phyloP scores from a whole-genome alignment of 441 rosid genomes.

The Brassica balearica region DNA sequence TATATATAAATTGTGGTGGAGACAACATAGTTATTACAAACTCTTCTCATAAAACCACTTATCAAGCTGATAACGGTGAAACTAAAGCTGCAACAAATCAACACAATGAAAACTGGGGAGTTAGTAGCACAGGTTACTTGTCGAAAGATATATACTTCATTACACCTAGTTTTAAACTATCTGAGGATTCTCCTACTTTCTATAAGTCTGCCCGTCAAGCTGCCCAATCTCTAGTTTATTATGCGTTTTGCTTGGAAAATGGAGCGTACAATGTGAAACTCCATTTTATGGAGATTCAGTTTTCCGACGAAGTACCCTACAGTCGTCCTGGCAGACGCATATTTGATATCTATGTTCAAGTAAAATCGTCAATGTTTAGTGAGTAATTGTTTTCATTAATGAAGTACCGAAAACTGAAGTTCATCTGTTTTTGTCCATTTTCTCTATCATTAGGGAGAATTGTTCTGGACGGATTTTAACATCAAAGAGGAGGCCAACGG shows the following conservation, averaged over 20 bases:
- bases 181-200: constrained; percentile 7
- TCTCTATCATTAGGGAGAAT: constrained; percentile 44
- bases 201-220: constrained; percentile 56
- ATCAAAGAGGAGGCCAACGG: constrained; percentile 52
- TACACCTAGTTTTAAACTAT: constrained; percentile 49
- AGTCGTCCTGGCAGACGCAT: constrained; percentile 51
- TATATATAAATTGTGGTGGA: constrained; percentile 73
- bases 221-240: constrained; percentile 61
- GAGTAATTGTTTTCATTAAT: background rate
- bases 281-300: constrained; percentile 67
- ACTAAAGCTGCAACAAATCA: constrained; percentile 51
- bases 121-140: constrained; percentile 66
- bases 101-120: constrained; percentile 49
- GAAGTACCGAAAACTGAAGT: background rate
- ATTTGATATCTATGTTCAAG: constrained; percentile 73
- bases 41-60: constrained; percentile 41
- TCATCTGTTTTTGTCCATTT: constrained; percentile 6
- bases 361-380: constrained; percentile 16
- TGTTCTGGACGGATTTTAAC: constrained; percentile 51
- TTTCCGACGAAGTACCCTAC: constrained; percentile 42
- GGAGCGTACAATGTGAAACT: constrained; percentile 56
- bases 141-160: constrained; percentile 21
- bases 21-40: constrained; percentile 42
- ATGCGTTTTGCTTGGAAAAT: constrained; percentile 56
- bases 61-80: constrained; percentile 56